Conservation (phyloP, 495 filamentous ascomycete genomes). For the Aspergillus sparsus region DNA sequence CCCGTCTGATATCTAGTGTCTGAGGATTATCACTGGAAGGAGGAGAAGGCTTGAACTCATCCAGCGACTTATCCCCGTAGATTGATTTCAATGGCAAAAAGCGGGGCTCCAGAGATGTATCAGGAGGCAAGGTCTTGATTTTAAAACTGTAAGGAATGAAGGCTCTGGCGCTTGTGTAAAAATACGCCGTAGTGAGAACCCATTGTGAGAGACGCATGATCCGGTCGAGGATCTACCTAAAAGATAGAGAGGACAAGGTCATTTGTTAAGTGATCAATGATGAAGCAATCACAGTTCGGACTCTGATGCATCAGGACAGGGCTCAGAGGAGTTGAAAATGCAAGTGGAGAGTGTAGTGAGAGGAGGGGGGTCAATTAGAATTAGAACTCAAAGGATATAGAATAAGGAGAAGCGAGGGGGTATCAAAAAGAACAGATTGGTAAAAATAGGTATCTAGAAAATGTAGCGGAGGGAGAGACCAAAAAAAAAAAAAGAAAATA, state of each 20-base stretch:
- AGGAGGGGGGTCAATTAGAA: neutral
- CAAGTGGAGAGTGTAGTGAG: neutral
- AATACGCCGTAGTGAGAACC: constrained; percentile 30
- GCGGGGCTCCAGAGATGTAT: constrained; percentile 27
- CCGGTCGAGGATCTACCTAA: constrained; percentile 29
- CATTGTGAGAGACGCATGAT: constrained; percentile 43
- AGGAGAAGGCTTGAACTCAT: constrained; percentile 19
- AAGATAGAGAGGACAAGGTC: constrained; percentile 8
- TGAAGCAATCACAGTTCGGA: neutral
- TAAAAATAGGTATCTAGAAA: constrained; percentile 20
- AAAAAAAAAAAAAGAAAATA: constrained; percentile 14
- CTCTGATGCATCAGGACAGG: constrained; percentile 12
- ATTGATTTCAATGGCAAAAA: constrained; percentile 37
- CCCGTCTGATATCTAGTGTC: constrained; percentile 37
- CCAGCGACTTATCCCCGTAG: constrained; percentile 20
- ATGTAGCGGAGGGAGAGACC: constrained; percentile 1
- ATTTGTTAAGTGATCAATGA: constrained; percentile 23
- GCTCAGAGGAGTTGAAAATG: neutral
- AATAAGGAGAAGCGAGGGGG: constrained; percentile 8
- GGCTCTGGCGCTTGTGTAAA: constrained; percentile 22
- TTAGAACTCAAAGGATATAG: constrained; percentile 9
- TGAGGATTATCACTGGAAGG: constrained; percentile 17
- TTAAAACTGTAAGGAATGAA: constrained; percentile 28
- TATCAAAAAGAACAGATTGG: constrained; percentile 14
- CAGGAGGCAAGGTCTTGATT: constrained; percentile 11